Evolutionary conservation across 495 filamentous ascomycete genomes (phyloP).

Genomic region (Neurospora tetraspora): DNA sequence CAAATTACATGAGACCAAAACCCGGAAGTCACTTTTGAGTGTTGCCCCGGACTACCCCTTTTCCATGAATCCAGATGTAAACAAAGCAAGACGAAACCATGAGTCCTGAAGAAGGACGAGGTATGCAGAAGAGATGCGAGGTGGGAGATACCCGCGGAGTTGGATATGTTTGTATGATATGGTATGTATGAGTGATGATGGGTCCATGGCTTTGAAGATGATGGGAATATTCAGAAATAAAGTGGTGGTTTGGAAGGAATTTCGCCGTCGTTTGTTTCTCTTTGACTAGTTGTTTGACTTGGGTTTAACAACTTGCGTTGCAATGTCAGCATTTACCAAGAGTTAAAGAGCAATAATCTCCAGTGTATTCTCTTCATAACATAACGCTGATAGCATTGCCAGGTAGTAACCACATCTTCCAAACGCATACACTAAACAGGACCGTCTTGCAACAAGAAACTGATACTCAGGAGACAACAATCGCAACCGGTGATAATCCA

Average conservation of each 20-base stretch:
- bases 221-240: neutral
- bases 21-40: neutral
- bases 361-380: neutral
- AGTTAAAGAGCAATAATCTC: neutral
- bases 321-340: neutral
- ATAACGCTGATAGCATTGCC: neutral
- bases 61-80: neutral
- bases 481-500: neutral
- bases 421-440: neutral
- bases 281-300: neutral
- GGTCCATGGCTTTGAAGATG: neutral
- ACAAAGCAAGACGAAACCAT: neutral
- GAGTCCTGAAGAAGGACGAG: neutral
- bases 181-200: neutral
- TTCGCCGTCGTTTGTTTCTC: neutral
- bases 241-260: neutral
- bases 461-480: neutral
- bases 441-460: neutral
- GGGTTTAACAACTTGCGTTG: neutral
- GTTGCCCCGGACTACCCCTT: neutral
- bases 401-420: neutral
- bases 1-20: neutral
- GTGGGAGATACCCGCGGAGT: neutral
- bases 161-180: neutral
- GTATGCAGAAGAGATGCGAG: neutral